Evolutionary conservation across 1,284 basidiomycete species (phyloP).

Genomic region (Austropuccinia psidii): DNA sequence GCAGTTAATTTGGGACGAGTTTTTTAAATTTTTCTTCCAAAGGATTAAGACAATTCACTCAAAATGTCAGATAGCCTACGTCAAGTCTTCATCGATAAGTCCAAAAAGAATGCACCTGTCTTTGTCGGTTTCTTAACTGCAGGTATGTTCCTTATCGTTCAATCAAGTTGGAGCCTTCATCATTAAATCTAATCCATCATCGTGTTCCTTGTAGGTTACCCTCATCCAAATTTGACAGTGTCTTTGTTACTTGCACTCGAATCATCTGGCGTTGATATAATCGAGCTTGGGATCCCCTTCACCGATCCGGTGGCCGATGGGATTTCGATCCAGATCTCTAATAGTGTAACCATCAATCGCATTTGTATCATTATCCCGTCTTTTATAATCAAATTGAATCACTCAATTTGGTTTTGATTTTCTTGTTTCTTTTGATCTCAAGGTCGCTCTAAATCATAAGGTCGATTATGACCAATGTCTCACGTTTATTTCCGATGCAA

Average conservation of each 20-base stretch:
- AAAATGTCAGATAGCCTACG: slow-evolving; percentile 14
- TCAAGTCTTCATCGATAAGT: slow-evolving; percentile 35
- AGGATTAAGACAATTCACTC: no score
- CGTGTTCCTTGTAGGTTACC: slow-evolving; percentile 41
- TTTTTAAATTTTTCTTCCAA: no score
- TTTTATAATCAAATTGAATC: background rate
- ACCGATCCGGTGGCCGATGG: slow-evolving; percentile 95
- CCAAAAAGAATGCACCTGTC: slow-evolving; percentile 40
- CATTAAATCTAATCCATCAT: background rate
- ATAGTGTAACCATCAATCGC: slow-evolving; percentile 58
- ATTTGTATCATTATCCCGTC: background rate
- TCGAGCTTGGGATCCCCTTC: slow-evolving; percentile 93
- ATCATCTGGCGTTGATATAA: slow-evolving; percentile 84
- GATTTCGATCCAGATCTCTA: slow-evolving; percentile 80
- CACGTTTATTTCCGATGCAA: slow-evolving; percentile 67
- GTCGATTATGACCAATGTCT: slow-evolving; percentile 70
- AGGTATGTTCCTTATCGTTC: slow-evolving; percentile 50
- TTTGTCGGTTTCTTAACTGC: slow-evolving; percentile 74
- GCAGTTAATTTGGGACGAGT: no score
- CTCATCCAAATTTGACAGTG: slow-evolving; percentile 59
- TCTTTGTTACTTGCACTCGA: slow-evolving; percentile 83
- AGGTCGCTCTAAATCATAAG: slow-evolving; percentile 74
- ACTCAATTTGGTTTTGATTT: background rate
- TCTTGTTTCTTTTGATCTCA: slow-evolving; percentile 4
- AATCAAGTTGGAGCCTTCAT: background rate